Percentiles rank a stretch among this genome's conserved stretches.
Conservation (phyloP, 257 asterid species). For the Petunia secreta region DNA sequence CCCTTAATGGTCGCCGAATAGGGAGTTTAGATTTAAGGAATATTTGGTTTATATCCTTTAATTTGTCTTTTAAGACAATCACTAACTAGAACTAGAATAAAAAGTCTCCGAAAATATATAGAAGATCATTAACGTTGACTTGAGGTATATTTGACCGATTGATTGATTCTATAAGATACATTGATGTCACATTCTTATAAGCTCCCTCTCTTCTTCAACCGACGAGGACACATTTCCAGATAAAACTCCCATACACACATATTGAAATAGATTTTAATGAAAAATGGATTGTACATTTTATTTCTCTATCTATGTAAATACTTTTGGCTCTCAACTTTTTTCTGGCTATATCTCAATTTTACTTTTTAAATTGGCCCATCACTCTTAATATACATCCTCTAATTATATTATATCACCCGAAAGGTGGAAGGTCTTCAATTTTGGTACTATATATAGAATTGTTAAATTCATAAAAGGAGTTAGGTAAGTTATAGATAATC, state of each 20-base stretch:
- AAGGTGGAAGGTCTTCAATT: background rate
- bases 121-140: background rate
- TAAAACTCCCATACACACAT: background rate
- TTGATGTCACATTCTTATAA: no score
- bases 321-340: background rate
- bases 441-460: background rate
- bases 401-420: background rate
- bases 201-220: background rate
- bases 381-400: background rate
- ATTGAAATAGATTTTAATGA: background rate
- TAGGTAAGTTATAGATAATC: conserved; percentile 6
- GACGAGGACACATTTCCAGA: background rate
- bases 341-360: background rate
- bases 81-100: no score
- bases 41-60: no score
- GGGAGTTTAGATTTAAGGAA: no score
- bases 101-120: background rate
- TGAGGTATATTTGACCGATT: background rate
- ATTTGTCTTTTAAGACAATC: no score
- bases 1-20: no score
- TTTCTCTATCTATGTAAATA: background rate
- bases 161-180: no score
- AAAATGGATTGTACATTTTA: background rate
- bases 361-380: background rate
- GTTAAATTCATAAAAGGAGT: background rate